These are phyloP conservation scores for Hyaloscypha hepaticicola DNA, from an alignment of 495 filamentous ascomycete genomes.

Conservation along the genomic window DNA sequence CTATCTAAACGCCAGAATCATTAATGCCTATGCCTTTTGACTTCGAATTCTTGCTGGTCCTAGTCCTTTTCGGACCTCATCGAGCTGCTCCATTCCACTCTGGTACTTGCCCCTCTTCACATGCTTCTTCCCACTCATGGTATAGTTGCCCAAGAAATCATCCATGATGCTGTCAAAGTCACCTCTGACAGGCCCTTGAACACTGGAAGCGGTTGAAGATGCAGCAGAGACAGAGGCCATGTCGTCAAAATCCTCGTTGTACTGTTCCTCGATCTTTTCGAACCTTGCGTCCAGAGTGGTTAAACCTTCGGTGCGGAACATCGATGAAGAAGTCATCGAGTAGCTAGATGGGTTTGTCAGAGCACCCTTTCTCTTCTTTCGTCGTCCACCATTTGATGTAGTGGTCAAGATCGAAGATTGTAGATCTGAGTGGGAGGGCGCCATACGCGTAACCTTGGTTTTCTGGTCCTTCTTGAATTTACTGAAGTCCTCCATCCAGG, in stretches of 20 bases:
- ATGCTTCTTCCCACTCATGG: conserved; percentile 73
- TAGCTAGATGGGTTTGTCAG: conserved; percentile 85
- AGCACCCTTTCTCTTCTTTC: conserved; percentile 90
- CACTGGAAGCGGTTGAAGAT: conserved; percentile 48
- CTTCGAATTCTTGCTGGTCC: conserved; percentile 64
- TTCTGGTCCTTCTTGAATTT: conserved; percentile 82
- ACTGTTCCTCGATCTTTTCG: conserved; percentile 83
- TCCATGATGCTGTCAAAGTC: conserved; percentile 91
- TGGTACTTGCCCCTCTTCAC: conserved; percentile 80
- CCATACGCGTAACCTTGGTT: conserved; percentile 40
- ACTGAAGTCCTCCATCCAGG: conserved; percentile 87
- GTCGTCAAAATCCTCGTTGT: conserved; percentile 73
- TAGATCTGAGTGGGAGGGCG: conserved; percentile 52
- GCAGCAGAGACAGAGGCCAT: conserved; percentile 42
- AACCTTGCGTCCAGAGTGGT: conserved; percentile 85
- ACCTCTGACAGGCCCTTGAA: conserved; percentile 55
- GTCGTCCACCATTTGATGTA: conserved; percentile 67
- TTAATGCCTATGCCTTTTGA: conserved; percentile 13
- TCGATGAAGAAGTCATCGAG: conserved; percentile 93
- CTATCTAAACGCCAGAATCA: conserved; percentile 8
- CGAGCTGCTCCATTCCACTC: conserved; percentile 81
- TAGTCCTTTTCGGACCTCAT: conserved; percentile 80
- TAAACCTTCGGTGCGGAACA: conserved; percentile 86
- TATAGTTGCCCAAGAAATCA: conserved; percentile 82
- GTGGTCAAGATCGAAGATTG: conserved; percentile 79